Percentiles rank a stretch among this genome's conserved stretches.
Evolutionary conservation across 108 stramenopile species (phyloP).

Genomic region (Poteriospumella lacustris): DNA sequence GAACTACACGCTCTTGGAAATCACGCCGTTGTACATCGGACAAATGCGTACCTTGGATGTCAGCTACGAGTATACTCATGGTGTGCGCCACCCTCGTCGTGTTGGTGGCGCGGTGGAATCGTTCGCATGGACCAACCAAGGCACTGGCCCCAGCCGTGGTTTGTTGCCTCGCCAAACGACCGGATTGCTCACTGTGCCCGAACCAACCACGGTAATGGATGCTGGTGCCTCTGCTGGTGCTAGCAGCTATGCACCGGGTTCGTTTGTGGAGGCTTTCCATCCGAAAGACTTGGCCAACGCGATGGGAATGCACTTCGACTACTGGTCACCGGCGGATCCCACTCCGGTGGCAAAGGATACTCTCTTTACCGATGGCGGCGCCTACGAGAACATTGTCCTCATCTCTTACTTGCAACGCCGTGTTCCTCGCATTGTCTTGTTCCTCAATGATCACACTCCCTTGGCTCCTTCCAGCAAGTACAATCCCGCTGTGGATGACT

Average conservation of each 20-base stretch:
- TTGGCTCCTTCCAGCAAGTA: neutral
- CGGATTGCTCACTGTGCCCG: slow-evolving; percentile 1
- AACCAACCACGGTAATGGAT: neutral
- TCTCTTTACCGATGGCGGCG: slow-evolving; percentile 18
- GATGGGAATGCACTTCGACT: slow-evolving; percentile 17
- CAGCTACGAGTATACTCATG: neutral
- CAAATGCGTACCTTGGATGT: slow-evolving; percentile 12
- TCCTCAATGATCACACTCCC: neutral
- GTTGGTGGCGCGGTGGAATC: slow-evolving; percentile 23
- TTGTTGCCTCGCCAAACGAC: neutral
- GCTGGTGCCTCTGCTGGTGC: neutral
- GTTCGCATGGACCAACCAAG: neutral
- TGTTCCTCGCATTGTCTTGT: slow-evolving; percentile 19
- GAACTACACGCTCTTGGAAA: slow-evolving; percentile 16
- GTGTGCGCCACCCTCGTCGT: neutral
- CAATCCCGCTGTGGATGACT: neutral
- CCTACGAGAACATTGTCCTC: slow-evolving; percentile 3
- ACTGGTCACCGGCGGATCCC: slow-evolving; percentile 15
- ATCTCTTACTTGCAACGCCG: slow-evolving; percentile 4
- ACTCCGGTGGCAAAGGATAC: neutral
- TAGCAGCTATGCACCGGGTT: slow-evolving; percentile 21
- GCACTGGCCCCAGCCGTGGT: neutral
- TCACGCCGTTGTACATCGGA: slow-evolving; percentile 14
- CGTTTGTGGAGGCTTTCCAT: neutral
- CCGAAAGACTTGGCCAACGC: neutral